Base-by-base conservation (phyloP, 441 rosid genomes). In the Corymbia citriodora region DNA sequence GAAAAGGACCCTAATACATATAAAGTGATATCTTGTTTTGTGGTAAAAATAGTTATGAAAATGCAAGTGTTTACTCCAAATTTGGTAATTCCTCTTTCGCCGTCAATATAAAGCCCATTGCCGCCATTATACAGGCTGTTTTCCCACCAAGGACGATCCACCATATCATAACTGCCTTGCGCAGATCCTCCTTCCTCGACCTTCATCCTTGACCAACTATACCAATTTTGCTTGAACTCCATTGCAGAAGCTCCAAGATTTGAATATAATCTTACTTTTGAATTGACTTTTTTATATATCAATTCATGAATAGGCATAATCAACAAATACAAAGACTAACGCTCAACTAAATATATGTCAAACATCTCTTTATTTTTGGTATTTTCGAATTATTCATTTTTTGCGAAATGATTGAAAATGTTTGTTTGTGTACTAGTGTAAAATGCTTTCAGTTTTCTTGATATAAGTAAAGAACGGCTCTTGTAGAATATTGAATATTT, bases 401-500 rank as follows among this genome's bases (percentile, higher is more conserved):
- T 10, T 12, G 10, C 14, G 10, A 50, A 52, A 52, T 4, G 13
- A 10, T 52, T 52, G 59, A 55, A 55, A 55, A 55, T 55, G 23
- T 55, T 17, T 55, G 23, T 55, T 55, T 55, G 19, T 55, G 59
- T 55, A 55, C 59, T 18, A 55, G 59, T 18, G 59, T 55, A 19
- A 55, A 55, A 55, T 55, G 59, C n/a, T 65, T 36, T 65, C 36
- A 65, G 6, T n/a, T n/a, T 31, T 65, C 74, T n/a, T 17, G 21
- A 65, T n/a, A 65, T 65, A n/a, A 65, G 74, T 65, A n/a, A n/a
- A 31, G 74, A 15, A 65, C 29, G 17, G 18, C n/a, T 31, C 5
- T 65, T n/a, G 14, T 0, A 7, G 9, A 63, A 65, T 15, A 65
- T n/a, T 0, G 15, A 65, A 65, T 7, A 0, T 3, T 8, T n/a